Evolutionary conservation across 2,329 filamentous ascomycete genomes (phyloP).

Genomic region (Trichoderma sp.): DNA sequence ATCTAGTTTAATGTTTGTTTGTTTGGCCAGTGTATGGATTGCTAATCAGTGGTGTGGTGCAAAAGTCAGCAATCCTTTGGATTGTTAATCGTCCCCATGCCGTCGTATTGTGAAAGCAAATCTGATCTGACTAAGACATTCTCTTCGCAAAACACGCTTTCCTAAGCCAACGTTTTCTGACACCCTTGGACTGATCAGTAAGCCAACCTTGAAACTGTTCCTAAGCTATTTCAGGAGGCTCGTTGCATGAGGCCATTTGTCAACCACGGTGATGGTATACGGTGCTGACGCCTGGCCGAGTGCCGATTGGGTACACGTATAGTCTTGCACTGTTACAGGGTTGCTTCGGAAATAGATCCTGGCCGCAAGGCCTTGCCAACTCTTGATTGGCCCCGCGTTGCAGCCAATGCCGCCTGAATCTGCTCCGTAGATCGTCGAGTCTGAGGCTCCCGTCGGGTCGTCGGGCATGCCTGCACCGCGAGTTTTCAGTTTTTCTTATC

Average conservation of each 20-base stretch:
- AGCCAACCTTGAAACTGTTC: neutral
- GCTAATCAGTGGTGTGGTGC: neutral
- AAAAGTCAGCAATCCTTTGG: neutral
- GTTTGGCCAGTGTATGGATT: neutral
- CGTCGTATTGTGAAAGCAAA: neutral
- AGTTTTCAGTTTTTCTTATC: neutral
- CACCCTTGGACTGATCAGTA: neutral
- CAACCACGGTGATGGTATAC: neutral
- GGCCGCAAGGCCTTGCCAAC: neutral
- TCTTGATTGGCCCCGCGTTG: neutral
- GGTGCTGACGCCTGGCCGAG: constrained; percentile 9
- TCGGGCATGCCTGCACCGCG: constrained; percentile 8
- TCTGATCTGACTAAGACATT: neutral
- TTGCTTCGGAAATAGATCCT: neutral
- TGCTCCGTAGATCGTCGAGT: neutral
- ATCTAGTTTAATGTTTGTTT: neutral
- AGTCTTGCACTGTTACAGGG: neutral
- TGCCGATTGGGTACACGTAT: neutral
- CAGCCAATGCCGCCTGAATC: neutral
- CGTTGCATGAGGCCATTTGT: neutral
- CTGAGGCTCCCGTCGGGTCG: constrained; percentile 4
- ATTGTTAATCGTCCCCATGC: neutral
- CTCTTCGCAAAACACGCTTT: neutral
- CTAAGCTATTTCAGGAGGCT: neutral
- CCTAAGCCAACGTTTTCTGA: neutral